Evolutionary conservation across 805 yeast species (phyloP), one percentile per base, ranked within the genome.

Genomic region (Wickerhamiella dianesei): DNA sequence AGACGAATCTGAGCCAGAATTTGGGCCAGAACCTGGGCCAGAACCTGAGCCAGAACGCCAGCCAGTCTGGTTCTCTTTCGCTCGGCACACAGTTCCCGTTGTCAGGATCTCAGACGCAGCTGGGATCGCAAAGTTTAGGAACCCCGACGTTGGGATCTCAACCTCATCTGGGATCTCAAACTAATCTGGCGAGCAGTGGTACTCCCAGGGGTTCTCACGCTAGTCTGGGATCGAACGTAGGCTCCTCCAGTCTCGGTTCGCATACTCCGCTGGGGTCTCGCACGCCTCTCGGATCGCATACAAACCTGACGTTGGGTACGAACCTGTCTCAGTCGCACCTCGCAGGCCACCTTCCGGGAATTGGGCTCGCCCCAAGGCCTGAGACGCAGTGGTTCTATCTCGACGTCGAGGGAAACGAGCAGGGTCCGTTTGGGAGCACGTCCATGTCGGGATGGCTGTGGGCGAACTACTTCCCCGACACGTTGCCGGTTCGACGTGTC

Each of bases 381-480:
- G 12, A 6, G 32, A 12, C 21, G 18, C 65, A 70, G 43, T 85
- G 95, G 95, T 65, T 65, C 48, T 85, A 85, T 60, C 64, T 79
- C 46, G 95, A 85, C 60, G 77, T 84, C 0, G 61, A 70, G 37
- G 84, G 82, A 3, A 70, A 64, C 44, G 78, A 76, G 51, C 94
- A 84, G 59, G 95, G 95, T 19, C 95, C 95, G 2, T 85, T 85
- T 63, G 68, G 69, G 42, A 86, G 88, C 2, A 60, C 64, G 21
- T 64, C 73, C 63, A 85, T 85, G 95, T 88, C 82, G 53, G 76
- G 68, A 44, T 85, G 95, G 95, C 22, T 48, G 18, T 14, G n/a
- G 16, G 40, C 20, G 12, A 39, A 29, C 18, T 76, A 73, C 48
- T 58, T 72, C 6, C 72, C 71, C 40, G 68, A 67, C 9, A 76